Conservation (phyloP, 495 filamentous ascomycete genomes). For the Acidomyces sp. region DNA sequence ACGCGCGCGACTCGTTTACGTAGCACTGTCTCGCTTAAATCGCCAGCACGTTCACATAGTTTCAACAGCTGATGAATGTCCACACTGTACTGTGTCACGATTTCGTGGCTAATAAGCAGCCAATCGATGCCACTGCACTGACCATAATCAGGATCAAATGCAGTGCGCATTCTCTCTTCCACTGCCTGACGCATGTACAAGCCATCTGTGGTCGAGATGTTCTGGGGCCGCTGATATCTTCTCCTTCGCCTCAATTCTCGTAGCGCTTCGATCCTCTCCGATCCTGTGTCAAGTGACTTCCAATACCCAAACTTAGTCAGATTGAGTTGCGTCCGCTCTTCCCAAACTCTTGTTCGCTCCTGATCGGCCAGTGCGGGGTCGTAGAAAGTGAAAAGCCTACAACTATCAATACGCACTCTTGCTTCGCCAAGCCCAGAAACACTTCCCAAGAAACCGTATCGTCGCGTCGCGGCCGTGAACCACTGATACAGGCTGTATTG, state of each 20-base stretch:
- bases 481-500: constrained; percentile 14
- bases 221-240: constrained; percentile 22
- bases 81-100: constrained; percentile 3
- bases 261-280: constrained; percentile 6
- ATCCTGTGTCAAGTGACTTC: not conserved
- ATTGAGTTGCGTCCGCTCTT: constrained; percentile 10
- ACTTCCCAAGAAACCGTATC: constrained; percentile 10
- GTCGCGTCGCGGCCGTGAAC: constrained; percentile 17
- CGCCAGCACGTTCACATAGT: not conserved
- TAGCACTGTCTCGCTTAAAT: not conserved
- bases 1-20: not conserved
- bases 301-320: not conserved
- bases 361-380: constrained; percentile 20
- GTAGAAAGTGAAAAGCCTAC: constrained; percentile 29
- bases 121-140: constrained; percentile 26
- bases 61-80: not conserved
- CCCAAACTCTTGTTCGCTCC: constrained; percentile 9
- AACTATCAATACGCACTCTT: constrained; percentile 20
- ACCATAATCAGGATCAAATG: constrained; percentile 8
- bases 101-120: constrained; percentile 12
- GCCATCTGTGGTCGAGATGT: constrained; percentile 22
- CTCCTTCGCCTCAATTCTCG: constrained; percentile 21
- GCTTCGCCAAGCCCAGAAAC: constrained; percentile 9
- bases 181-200: constrained; percentile 19
- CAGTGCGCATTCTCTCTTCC: constrained; percentile 19